phyloP scores from a whole-genome alignment of 148 eudicot genomes.

The Cornus florida region DNA sequence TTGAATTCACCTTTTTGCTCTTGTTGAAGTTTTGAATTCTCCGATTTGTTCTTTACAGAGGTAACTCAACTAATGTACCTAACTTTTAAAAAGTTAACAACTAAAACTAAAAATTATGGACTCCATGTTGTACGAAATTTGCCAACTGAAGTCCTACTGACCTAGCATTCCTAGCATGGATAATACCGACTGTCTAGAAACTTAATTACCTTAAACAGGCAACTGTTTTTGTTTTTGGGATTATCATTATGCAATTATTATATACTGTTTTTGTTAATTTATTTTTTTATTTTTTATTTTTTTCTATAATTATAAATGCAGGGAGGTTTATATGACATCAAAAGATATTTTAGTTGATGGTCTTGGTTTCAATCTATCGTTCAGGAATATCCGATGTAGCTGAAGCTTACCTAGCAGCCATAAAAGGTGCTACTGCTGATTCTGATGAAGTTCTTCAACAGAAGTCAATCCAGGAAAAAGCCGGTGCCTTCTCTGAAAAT shows the following conservation, averaged over 20 bases:
- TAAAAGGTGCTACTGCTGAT: constrained; percentile 55
- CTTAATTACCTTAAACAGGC: not conserved
- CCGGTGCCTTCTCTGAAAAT: constrained; percentile 45
- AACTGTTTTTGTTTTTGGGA: not conserved
- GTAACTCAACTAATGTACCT: too few species aligned
- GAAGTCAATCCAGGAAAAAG: constrained; percentile 77
- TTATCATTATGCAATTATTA: not conserved
- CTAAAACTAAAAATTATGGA: too few species aligned
- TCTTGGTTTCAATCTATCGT: not conserved
- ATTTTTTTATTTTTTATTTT: not conserved
- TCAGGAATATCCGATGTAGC: constrained; percentile 91
- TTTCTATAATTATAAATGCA: not conserved
- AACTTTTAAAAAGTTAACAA: too few species aligned
- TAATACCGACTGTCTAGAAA: not conserved
- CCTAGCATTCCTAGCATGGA: too few species aligned
- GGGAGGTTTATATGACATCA: not conserved
- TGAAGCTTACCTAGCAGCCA: constrained; percentile 79
- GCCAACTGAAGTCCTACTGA: too few species aligned
- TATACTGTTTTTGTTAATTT: too few species aligned
- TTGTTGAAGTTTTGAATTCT: too few species aligned
- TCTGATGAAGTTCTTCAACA: constrained; percentile 42
- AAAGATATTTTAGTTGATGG: not conserved
- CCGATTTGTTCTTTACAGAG: too few species aligned
- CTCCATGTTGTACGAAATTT: too few species aligned
- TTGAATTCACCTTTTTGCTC: too few species aligned